Evolutionary conservation across 2,329 filamentous ascomycete species (phyloP).

Genomic region (Fusarium pseudonygamai): DNA sequence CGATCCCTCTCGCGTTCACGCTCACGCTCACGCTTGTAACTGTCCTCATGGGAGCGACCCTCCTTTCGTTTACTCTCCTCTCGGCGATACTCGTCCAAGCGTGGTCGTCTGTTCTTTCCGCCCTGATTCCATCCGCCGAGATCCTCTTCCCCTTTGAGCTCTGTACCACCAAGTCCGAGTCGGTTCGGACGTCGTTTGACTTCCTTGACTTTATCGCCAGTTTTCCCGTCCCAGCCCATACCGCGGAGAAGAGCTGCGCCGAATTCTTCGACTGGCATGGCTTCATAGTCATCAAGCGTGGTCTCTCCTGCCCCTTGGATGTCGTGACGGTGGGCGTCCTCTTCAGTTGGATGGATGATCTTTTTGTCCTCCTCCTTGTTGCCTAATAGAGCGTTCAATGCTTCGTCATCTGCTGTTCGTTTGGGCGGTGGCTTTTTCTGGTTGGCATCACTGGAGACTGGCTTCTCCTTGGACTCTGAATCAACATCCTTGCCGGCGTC

Average conservation of each 20-base stretch:
- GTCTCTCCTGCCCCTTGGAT: slow-evolving; percentile 76
- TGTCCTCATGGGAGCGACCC: slow-evolving; percentile 52
- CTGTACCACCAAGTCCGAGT: slow-evolving; percentile 88
- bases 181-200: slow-evolving; percentile 80
- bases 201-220: slow-evolving; percentile 64
- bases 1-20: slow-evolving; percentile 51
- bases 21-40: slow-evolving; percentile 58
- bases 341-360: slow-evolving; percentile 67
- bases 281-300: slow-evolving; percentile 84
- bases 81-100: slow-evolving; percentile 60
- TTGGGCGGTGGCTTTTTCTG: slow-evolving; percentile 9
- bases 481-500: slow-evolving; percentile 58
- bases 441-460: slow-evolving; percentile 5
- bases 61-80: slow-evolving; percentile 58
- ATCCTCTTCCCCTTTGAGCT: slow-evolving; percentile 76
- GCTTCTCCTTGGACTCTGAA: slow-evolving; percentile 5
- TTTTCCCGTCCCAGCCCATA: slow-evolving; percentile 91
- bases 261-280: slow-evolving; percentile 93
- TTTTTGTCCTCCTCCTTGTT: slow-evolving; percentile 59
- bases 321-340: slow-evolving; percentile 75
- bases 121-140: slow-evolving; percentile 83
- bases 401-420: slow-evolving; percentile 58
- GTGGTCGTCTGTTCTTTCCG: slow-evolving; percentile 58
- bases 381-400: slow-evolving; percentile 73
- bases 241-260: slow-evolving; percentile 88